phyloP scores from a whole-genome alignment of 2,329 filamentous ascomycete genomes.

The Phoma sp. region DNA sequence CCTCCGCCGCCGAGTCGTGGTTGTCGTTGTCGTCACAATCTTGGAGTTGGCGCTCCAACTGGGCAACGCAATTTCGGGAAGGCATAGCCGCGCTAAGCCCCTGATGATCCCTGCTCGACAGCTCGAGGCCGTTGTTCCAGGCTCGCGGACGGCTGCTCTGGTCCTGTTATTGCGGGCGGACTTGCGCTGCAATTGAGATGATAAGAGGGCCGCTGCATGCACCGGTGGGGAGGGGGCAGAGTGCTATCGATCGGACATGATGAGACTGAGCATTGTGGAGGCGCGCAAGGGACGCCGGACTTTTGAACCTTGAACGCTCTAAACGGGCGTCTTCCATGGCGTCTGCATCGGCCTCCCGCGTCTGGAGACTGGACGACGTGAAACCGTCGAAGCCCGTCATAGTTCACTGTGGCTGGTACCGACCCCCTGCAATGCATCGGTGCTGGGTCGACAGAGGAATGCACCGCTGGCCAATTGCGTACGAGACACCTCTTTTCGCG shows the following conservation, averaged over 20 bases:
- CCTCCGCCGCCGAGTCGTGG: constrained; percentile 2
- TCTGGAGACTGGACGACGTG: constrained; percentile 19
- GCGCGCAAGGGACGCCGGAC: constrained; percentile 18
- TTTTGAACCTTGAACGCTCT: constrained; percentile 17
- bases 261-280: constrained; percentile 19
- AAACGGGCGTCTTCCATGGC: constrained; percentile 16
- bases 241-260: constrained; percentile 5
- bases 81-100: constrained; percentile 34
- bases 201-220: constrained; percentile 18
- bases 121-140: constrained; percentile 18
- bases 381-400: constrained; percentile 20
- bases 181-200: constrained; percentile 14
- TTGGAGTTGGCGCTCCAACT: constrained; percentile 19
- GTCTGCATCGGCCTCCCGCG: constrained; percentile 30
- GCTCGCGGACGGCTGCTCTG: constrained; percentile 11
- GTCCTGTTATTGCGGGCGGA: constrained; percentile 10
- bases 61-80: constrained; percentile 40
- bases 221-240: constrained; percentile 10
- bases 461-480: constrained; percentile 9
- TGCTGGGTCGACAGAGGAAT: constrained; percentile 30
- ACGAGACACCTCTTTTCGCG: constrained; percentile 16
- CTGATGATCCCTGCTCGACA: constrained; percentile 29
- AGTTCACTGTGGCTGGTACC: constrained; percentile 37
- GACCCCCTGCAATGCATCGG: constrained; percentile 21
- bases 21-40: constrained; percentile 22